phyloP scores from a whole-genome alignment of 2,329 filamentous ascomycete species.

The Paraconiothyrium brasiliense region DNA sequence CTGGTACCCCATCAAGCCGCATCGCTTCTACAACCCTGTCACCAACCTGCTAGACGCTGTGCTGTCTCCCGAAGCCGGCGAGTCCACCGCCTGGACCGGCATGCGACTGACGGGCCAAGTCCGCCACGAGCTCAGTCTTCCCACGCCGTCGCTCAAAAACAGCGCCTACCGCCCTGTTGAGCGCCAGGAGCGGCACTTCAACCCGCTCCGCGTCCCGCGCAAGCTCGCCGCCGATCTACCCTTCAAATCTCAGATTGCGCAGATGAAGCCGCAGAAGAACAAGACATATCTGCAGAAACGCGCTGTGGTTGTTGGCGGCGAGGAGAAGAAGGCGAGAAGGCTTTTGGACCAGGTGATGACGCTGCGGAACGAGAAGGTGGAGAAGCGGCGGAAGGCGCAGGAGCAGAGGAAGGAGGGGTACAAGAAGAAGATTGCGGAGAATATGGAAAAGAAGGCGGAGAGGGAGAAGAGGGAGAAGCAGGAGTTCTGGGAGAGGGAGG shows the following conservation, averaged over 20 bases:
- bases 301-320: conserved; percentile 82
- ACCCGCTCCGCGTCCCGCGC: conserved; percentile 76
- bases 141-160: conserved; percentile 83
- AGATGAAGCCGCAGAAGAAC: conserved; percentile 80
- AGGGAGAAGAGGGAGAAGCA: conserved; percentile 91
- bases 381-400: conserved; percentile 84
- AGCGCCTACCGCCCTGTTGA: conserved; percentile 79
- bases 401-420: conserved; percentile 85
- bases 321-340: conserved; percentile 88
- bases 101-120: conserved; percentile 97
- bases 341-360: conserved; percentile 94
- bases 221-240: conserved; percentile 85
- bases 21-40: conserved; percentile 95
- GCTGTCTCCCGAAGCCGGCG: conserved; percentile 39
- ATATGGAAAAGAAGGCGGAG: conserved; percentile 83
- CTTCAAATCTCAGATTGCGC: conserved; percentile 88
- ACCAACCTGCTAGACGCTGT: conserved; percentile 81
- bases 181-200: conserved; percentile 60
- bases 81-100: conserved; percentile 72
- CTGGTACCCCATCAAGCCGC: conserved; percentile 96
- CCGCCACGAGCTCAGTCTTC: conserved; percentile 76
- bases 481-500: conserved; percentile 92
- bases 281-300: conserved; percentile 94
- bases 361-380: conserved; percentile 87
- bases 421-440: conserved; percentile 82